Evolutionary conservation across 257 asterid genomes (phyloP).

Genomic region (Nicotiana noctiflora): DNA sequence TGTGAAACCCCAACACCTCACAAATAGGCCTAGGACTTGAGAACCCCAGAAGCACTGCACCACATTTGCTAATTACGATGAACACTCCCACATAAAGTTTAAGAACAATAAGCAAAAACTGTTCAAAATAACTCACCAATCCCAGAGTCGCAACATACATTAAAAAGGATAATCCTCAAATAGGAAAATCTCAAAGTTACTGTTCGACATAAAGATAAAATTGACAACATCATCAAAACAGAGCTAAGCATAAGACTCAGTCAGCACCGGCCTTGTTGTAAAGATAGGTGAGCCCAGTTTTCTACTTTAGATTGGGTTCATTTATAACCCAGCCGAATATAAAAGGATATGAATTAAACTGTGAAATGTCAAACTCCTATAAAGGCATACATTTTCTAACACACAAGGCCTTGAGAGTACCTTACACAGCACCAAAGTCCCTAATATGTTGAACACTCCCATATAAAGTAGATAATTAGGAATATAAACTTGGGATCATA

Average conservation of each 20-base stretch:
- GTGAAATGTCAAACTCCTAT: background rate
- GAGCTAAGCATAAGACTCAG: constrained; percentile 4
- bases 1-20: background rate
- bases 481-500: background rate
- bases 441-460: background rate
- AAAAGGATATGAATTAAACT: background rate
- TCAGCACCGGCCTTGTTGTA: constrained; percentile 54
- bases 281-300: constrained; percentile 43
- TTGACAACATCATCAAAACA: background rate
- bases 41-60: too few species aligned
- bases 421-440: background rate
- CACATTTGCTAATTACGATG: background rate
- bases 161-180: background rate
- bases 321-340: background rate
- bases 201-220: background rate
- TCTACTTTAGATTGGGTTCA: background rate
- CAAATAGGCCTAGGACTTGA: too few species aligned
- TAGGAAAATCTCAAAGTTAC: background rate
- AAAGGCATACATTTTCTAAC: background rate
- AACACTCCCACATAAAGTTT: background rate
- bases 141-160: background rate
- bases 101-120: background rate
- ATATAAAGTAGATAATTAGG: background rate
- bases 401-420: too few species aligned
- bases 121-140: background rate